Evolutionary conservation across 2,329 filamentous ascomycete genomes (phyloP).

Genomic region (Talaromyces rugulosus): DNA sequence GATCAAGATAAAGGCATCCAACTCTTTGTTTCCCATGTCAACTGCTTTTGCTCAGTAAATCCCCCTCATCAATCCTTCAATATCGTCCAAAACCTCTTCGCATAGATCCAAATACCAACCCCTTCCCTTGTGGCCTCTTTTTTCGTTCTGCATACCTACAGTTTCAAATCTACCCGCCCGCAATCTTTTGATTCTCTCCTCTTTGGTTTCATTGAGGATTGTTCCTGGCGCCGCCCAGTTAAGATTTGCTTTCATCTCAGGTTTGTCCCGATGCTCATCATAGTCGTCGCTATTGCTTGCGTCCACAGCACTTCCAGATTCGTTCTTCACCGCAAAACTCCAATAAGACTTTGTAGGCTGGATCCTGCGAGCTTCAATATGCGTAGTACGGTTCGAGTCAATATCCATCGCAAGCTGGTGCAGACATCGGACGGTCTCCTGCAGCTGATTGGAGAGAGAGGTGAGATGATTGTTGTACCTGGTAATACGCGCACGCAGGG

Average conservation of each 20-base stretch:
- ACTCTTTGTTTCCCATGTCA: neutral
- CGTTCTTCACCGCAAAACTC: conserved; percentile 28
- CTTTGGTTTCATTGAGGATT: conserved; percentile 27
- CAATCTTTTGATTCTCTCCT: conserved; percentile 31
- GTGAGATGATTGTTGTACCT: conserved; percentile 3
- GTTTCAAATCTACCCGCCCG: conserved; percentile 34
- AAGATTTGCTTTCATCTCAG: neutral
- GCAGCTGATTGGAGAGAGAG: neutral
- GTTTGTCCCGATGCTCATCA: conserved; percentile 5
- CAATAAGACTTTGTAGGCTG: conserved; percentile 35
- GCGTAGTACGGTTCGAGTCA: conserved; percentile 11
- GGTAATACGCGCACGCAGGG: neutral
- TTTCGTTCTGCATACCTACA: conserved; percentile 29
- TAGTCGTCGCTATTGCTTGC: neutral
- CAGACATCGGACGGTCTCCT: neutral
- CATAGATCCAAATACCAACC: conserved; percentile 37
- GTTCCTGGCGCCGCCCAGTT: conserved; percentile 11
- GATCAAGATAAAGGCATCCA: neutral
- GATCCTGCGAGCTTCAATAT: conserved; percentile 21
- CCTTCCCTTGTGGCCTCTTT: conserved; percentile 33
- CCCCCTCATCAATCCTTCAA: conserved; percentile 18
- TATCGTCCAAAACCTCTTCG: conserved; percentile 31
- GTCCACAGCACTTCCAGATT: conserved; percentile 11
- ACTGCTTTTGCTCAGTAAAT: neutral
- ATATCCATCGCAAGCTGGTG: conserved; percentile 6